Evolutionary conservation across 2,329 filamentous ascomycete species (phyloP).

Genomic region (Plectosphaerella cucumerina): DNA sequence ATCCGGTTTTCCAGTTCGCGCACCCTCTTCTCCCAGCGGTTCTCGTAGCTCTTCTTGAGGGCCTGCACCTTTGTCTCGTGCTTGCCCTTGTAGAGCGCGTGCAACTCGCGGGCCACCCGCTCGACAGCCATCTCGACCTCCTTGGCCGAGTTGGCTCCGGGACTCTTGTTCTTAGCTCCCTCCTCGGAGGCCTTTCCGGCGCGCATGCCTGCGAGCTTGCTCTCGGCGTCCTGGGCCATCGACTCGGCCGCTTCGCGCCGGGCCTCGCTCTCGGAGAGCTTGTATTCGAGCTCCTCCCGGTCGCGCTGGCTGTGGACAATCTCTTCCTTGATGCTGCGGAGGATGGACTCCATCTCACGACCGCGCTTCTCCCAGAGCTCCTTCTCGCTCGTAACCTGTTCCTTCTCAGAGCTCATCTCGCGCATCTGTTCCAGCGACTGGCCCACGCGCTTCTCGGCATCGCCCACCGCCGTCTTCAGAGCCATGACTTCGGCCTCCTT

Average conservation of each 20-base stretch:
- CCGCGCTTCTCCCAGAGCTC: conserved; percentile 80
- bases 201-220: conserved; percentile 69
- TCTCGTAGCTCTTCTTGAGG: conserved; percentile 80
- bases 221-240: conserved; percentile 71
- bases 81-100: conserved; percentile 92
- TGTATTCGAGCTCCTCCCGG: conserved; percentile 70
- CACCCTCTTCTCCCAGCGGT: conserved; percentile 84
- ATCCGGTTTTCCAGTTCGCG: conserved; percentile 71
- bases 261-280: conserved; percentile 73
- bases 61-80: conserved; percentile 94
- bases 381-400: conserved; percentile 70
- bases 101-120: conserved; percentile 89
- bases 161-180: conserved; percentile 28
- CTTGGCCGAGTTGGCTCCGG: conserved; percentile 28
- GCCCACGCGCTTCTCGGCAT: conserved; percentile 89
- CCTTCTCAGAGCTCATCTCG: conserved; percentile 67
- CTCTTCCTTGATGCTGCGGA: conserved; percentile 77
- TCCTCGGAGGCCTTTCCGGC: conserved; percentile 49
- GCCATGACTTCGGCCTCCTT: conserved; percentile 89
- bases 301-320: conserved; percentile 76
- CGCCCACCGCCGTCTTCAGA: conserved; percentile 79
- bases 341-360: conserved; percentile 77
- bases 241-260: conserved; percentile 70
- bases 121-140: conserved; percentile 85
- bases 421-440: conserved; percentile 79